phyloP scores from a whole-genome alignment of 441 rosid species.

The Erodium chrysanthum region DNA sequence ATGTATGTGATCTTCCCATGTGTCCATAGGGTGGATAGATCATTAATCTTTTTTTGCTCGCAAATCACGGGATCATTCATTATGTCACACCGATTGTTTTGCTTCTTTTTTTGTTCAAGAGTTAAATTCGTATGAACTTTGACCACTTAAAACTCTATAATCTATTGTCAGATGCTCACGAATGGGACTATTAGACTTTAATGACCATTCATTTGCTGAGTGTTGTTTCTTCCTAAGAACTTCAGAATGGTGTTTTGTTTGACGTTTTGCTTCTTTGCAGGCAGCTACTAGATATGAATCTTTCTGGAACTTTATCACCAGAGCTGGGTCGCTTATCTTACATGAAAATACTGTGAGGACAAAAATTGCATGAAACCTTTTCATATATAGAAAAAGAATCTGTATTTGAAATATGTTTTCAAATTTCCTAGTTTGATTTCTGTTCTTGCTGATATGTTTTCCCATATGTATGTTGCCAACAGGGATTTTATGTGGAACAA shows the following conservation, averaged over 20 bases:
- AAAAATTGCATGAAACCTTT: not conserved
- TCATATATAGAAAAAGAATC: not conserved
- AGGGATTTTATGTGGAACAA: slow-evolving; percentile 98
- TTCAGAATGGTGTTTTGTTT: not conserved
- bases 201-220: not conserved
- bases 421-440: not conserved
- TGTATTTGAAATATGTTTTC: slow-evolving; percentile 1
- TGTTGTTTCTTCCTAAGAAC: not conserved
- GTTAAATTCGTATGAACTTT: too few species aligned
- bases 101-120: not conserved
- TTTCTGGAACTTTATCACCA: slow-evolving; percentile 70
- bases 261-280: slow-evolving; percentile 32
- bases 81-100: not conserved
- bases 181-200: not conserved
- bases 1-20: not conserved
- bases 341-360: slow-evolving; percentile 54
- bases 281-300: slow-evolving; percentile 63
- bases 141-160: not conserved
- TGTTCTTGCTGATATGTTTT: slow-evolving; percentile 19
- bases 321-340: slow-evolving; percentile 58
- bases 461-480: slow-evolving; percentile 10
- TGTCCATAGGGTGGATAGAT: not conserved
- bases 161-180: not conserved
- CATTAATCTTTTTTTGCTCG: not conserved
- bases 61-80: not conserved